phyloP scores from a whole-genome alignment of 164 flowering plant genomes.

The Magnolia officinalis region DNA sequence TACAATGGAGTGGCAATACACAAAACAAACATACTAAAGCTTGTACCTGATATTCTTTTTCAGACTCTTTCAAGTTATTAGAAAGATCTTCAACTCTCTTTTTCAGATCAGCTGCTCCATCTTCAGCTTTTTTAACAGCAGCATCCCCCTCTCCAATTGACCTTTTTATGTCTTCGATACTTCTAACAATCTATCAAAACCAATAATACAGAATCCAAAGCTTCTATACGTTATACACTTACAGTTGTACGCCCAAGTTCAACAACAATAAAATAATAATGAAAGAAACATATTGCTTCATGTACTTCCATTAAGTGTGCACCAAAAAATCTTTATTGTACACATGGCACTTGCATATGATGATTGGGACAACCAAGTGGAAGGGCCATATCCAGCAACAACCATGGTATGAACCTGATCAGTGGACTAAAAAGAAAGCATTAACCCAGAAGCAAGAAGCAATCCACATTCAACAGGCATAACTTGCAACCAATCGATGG shows the following conservation, averaged over 20 bases:
- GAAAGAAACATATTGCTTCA: not conserved
- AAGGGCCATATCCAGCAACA: too few relatives aligned
- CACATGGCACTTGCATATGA: not conserved
- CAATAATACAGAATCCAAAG: not conserved
- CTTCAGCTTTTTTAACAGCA: constrained; percentile 75
- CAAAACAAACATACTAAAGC: constrained; percentile 1
- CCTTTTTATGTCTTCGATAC: constrained; percentile 62
- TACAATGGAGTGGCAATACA: not conserved
- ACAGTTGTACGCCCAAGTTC: not conserved
- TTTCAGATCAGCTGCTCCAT: constrained; percentile 85
- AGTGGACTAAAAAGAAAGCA: not conserved
- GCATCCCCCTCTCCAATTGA: constrained; percentile 62
- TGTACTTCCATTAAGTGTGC: not conserved
- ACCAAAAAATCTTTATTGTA: not conserved
- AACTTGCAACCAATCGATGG: not conserved
- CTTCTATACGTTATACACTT: not conserved
- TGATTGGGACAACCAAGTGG: not conserved
- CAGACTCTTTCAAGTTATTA: constrained; percentile 62
- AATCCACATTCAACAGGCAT: not conserved
- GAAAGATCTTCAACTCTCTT: constrained; percentile 57
- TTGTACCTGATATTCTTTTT: constrained; percentile 82
- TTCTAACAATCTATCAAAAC: constrained; percentile 49
- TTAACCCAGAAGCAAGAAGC: too few relatives aligned
- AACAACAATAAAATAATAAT: not conserved
- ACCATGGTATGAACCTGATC: not conserved